phyloP scores from a whole-genome alignment of 805 yeast species.

The Cyberlindnera sargentensis region DNA sequence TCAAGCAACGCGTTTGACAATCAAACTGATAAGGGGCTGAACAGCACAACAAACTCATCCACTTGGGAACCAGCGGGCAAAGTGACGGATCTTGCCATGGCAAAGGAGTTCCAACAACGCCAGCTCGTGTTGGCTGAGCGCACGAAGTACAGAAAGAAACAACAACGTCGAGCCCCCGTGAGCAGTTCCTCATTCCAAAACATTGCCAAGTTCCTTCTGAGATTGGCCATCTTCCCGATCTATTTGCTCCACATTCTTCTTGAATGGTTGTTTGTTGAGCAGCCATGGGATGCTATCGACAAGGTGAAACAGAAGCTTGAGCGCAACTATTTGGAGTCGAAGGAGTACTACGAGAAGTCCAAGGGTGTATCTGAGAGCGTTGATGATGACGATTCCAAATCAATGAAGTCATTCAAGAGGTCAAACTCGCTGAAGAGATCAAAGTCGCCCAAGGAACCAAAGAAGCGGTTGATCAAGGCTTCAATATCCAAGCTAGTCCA shows the following conservation, averaged over 20 bases:
- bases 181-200: not conserved
- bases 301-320: not conserved
- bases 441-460: not conserved
- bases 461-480: not conserved
- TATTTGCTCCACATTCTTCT: slow-evolving; percentile 3
- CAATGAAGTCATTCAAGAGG: not conserved
- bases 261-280: slow-evolving; percentile 1
- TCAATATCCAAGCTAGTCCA: not conserved
- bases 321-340: not conserved
- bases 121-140: slow-evolving; percentile 1
- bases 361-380: not conserved
- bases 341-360: slow-evolving; percentile 4
- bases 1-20: not conserved
- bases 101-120: not conserved
- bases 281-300: not conserved
- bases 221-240: slow-evolving; percentile 4
- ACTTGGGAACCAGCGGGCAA: too few species aligned
- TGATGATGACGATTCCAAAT: not conserved
- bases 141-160: not conserved
- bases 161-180: not conserved
- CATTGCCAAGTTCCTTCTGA: not conserved
- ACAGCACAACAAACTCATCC: too few species aligned
- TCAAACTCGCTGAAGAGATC: not conserved
- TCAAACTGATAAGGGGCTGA: not conserved
- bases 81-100: not conserved